These are phyloP conservation scores for Myxozyma vanderwaltii DNA, from an alignment of 805 yeast species.

Conservation along the genomic window DNA sequence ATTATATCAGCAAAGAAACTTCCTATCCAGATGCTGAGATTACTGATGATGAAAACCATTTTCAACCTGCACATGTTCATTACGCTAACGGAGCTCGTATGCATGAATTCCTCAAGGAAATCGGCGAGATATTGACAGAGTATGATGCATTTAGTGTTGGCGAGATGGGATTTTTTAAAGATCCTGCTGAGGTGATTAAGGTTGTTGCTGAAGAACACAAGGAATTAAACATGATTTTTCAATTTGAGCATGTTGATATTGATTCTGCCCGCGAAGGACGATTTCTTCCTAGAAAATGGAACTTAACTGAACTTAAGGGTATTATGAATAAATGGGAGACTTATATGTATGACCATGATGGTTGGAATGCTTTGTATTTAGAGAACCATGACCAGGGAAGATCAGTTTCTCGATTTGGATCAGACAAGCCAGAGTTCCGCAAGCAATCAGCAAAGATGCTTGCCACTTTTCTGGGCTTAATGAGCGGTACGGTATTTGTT, in stretches of 20 bases:
- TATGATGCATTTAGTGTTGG: constrained; percentile 62
- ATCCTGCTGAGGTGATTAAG: constrained; percentile 33
- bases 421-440: constrained; percentile 45
- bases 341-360: too few relatives aligned
- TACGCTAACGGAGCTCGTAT: constrained; percentile 55
- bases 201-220: constrained; percentile 35
- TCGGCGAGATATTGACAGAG: constrained; percentile 50
- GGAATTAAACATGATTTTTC: constrained; percentile 45
- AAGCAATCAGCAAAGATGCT: constrained; percentile 52
- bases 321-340: constrained; percentile 50
- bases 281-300: not conserved
- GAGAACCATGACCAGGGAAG: constrained; percentile 67
- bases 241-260: constrained; percentile 41
- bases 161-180: constrained; percentile 52
- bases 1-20: constrained; percentile 54
- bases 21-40: constrained; percentile 54
- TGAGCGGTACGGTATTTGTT: constrained; percentile 58
- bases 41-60: constrained; percentile 44
- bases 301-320: constrained; percentile 13
- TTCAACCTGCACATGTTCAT: constrained; percentile 47
- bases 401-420: constrained; percentile 54
- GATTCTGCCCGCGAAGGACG: too few relatives aligned
- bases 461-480: constrained; percentile 49
- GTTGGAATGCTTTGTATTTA: constrained; percentile 57
- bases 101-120: constrained; percentile 59